Base-by-base conservation (phyloP, 2,329 filamentous ascomycete species). In the Hortaea sp. region DNA sequence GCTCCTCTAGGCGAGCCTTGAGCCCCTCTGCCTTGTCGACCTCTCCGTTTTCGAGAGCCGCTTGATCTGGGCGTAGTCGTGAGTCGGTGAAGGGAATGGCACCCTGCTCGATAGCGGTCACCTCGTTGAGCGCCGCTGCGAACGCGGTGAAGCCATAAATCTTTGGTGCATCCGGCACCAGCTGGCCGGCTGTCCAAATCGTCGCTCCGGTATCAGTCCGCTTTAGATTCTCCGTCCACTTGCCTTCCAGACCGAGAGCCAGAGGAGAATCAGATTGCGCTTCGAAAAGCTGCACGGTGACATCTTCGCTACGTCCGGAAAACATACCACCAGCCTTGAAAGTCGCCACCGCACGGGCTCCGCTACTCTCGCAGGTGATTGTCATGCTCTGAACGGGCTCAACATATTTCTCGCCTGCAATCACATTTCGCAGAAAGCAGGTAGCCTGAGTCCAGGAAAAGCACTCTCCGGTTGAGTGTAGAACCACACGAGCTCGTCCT, bases 301-400 rank as follows among this genome's bases (percentile, higher is more conserved):
- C 85, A 51, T 98, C 92, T 66, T 98, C 92, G 51, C 84, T 85
- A 47, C 92, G 81, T 10, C 92, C 92, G 30, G 90, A 89, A 69
- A 97, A 98, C 87, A 98, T 95, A 54, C 92, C 90, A 62, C 92
- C 94, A 46, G 84, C 80, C 63, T 92, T 94, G 71, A 98, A 98
- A 47, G 90, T 88, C 41, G 88, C 80, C n/a, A 83, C 75, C 1
- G 88, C 86, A 62, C 87, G 89, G 54, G 85, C 81, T 6, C 89
- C 88, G 0, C 82, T 88, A 5, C 77, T 84, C 59, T 98, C 92
- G 63, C 90, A 90, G 53, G 79, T 70, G 31, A 98, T 78, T 27
- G 82, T 81, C 86, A 97, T 92, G 39, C 79, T 87, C 40, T 89
- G 89, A 1, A 94, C 87, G 0, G 92, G 92, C 67, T 98, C 92